These are phyloP conservation scores for Sphaerulina vaccinii DNA, from an alignment of 2,329 filamentous ascomycete genomes.

Conservation along the genomic window DNA sequence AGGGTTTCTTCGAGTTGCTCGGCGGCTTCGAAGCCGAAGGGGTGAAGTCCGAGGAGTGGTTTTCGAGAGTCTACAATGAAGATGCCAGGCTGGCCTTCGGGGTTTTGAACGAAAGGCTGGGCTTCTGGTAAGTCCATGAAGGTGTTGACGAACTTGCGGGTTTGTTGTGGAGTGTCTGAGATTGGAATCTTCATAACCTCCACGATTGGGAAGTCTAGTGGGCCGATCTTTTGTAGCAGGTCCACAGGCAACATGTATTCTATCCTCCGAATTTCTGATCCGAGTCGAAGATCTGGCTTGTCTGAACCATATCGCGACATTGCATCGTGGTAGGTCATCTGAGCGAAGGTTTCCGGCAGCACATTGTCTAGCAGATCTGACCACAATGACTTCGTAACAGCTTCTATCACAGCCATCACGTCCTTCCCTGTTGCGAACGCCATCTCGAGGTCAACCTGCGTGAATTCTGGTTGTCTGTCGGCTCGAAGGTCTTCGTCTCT, in stretches of 20 bases:
- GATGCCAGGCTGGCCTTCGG: constrained; percentile 75
- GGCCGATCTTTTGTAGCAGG: constrained; percentile 73
- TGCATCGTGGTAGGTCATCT: constrained; percentile 69
- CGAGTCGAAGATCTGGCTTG: constrained; percentile 84
- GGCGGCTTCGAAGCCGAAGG: constrained; percentile 71
- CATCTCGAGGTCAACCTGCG: constrained; percentile 93
- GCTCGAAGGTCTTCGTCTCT: constrained; percentile 90
- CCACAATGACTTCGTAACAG: constrained; percentile 58
- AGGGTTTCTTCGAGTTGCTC: constrained; percentile 56
- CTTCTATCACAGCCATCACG: constrained; percentile 63
- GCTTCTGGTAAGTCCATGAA: constrained; percentile 69
- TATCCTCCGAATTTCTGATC: constrained; percentile 62
- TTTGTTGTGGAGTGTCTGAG: constrained; percentile 52
- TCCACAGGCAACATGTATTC: constrained; percentile 61
- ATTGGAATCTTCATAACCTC: constrained; percentile 71
- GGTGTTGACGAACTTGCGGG: constrained; percentile 60
- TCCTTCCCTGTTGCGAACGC: constrained; percentile 72
- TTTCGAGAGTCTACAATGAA: constrained; percentile 72
- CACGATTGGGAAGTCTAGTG: constrained; percentile 65
- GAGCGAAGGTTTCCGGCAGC: constrained; percentile 51
- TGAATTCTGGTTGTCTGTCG: constrained; percentile 95
- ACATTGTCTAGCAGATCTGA: constrained; percentile 46
- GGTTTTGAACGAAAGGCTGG: constrained; percentile 62
- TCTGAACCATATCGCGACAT: constrained; percentile 84
- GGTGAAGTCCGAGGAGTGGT: constrained; percentile 73